These are phyloP conservation scores for Neostapfia colusana DNA, from an alignment of 176 grass and related monocot species.

Conservation along the genomic window DNA sequence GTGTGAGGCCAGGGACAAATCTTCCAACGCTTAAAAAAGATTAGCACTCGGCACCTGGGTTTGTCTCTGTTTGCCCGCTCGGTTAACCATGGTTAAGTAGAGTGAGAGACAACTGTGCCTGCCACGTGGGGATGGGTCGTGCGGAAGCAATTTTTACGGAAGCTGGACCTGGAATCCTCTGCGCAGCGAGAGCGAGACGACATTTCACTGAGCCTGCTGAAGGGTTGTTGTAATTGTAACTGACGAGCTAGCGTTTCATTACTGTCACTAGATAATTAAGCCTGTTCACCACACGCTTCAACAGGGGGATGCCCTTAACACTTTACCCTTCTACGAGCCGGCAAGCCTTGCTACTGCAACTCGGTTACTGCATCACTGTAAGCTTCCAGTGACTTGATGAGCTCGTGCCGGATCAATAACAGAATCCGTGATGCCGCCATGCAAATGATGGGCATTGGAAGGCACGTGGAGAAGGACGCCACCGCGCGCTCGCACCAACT, in stretches of 20 bases:
- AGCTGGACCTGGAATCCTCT: neutral
- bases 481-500: neutral
- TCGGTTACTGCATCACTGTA: neutral
- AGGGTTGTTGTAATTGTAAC: neutral
- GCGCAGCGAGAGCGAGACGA: neutral
- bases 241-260: neutral
- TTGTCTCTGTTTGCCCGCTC: slow-evolving; percentile 10
- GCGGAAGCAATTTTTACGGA: neutral
- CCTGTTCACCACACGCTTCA: neutral
- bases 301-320: neutral
- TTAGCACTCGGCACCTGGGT: neutral
- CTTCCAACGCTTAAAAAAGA: neutral
- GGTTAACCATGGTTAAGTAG: neutral
- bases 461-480: neutral
- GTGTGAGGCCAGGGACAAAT: neutral
- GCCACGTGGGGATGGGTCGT: neutral
- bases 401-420: neutral
- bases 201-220: neutral
- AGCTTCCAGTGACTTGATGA: neutral
- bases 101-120: neutral
- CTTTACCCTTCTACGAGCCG: neutral
- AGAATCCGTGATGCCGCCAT: neutral
- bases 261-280: neutral
- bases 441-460: neutral
- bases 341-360: neutral